These are phyloP conservation scores for Escallonia rubra DNA, from an alignment of 129 eudicot species.

Conservation along the genomic window DNA sequence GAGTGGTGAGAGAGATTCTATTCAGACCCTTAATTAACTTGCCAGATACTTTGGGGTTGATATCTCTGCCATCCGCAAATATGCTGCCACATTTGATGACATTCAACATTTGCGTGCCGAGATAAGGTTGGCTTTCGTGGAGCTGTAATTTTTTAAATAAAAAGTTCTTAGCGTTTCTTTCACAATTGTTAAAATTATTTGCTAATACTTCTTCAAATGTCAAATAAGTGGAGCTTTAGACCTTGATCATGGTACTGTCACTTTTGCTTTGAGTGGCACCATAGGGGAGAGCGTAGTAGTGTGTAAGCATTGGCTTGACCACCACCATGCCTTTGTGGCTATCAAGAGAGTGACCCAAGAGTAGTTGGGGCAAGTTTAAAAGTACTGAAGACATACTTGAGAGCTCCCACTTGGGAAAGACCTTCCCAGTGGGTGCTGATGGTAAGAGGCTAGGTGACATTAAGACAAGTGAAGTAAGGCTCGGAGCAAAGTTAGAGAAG, in stretches of 20 bases:
- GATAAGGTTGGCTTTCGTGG: constrained; percentile 56
- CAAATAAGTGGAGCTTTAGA: background rate
- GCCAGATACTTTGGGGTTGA: constrained; percentile 84
- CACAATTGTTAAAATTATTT: background rate
- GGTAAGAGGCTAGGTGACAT: too few species aligned
- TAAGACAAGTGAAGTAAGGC: too few species aligned
- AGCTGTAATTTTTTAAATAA: constrained; percentile 1
- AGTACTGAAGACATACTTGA: too few species aligned
- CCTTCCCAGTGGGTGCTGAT: too few species aligned
- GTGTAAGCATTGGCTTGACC: too few species aligned
- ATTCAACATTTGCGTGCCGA: constrained; percentile 90
- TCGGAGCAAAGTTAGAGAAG: too few species aligned
- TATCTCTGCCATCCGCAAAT: constrained; percentile 73
- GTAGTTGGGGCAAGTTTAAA: too few species aligned
- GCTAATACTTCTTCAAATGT: background rate
- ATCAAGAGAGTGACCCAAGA: too few species aligned
- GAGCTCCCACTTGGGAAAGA: too few species aligned
- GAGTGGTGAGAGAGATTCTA: constrained; percentile 5
- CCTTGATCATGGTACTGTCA: background rate
- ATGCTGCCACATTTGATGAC: constrained; percentile 62
- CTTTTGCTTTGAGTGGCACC: too few species aligned
- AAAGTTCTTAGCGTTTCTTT: background rate
- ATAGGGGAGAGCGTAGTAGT: too few species aligned
- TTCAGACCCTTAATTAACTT: constrained; percentile 35
- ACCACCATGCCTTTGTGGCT: too few species aligned